Conservation (phyloP, 139 green algal species). For the Chlorella sp. region DNA sequence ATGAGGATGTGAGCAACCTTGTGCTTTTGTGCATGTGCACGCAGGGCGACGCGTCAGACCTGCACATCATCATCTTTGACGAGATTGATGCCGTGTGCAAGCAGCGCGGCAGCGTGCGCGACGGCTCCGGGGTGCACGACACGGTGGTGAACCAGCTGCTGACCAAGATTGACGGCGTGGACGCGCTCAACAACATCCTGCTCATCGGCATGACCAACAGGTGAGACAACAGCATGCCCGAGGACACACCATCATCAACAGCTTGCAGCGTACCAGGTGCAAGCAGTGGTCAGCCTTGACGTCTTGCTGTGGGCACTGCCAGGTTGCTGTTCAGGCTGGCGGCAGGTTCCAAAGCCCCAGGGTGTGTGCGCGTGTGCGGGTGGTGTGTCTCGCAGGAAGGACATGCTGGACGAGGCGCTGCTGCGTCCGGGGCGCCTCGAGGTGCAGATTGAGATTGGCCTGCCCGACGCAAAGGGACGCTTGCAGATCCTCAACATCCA, state of each 20-base stretch:
- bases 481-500: slow-evolving; percentile 94
- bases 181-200: slow-evolving; percentile 99
- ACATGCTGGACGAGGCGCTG: slow-evolving; percentile 99
- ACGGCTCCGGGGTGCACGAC: slow-evolving; percentile 90
- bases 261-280: no score
- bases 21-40: no score
- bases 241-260: no score
- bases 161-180: slow-evolving; percentile 99
- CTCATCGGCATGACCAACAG: slow-evolving; percentile 80
- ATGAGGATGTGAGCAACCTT: no score
- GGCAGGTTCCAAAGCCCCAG: no score
- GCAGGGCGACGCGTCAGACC: slow-evolving; percentile 71
- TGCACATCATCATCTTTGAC: slow-evolving; percentile 99
- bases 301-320: no score
- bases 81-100: slow-evolving; percentile 99
- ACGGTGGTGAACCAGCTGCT: slow-evolving; percentile 99
- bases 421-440: slow-evolving; percentile 91
- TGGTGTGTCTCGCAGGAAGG: slow-evolving; percentile 66
- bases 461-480: slow-evolving; percentile 88
- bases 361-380: no score
- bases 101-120: slow-evolving; percentile 65
- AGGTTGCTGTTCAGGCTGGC: no score
- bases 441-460: slow-evolving; percentile 96
- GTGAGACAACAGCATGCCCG: no score
- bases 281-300: no score